phyloP scores from a whole-genome alignment of 2,329 filamentous ascomycete genomes.

The Lomentospora prolificans region DNA sequence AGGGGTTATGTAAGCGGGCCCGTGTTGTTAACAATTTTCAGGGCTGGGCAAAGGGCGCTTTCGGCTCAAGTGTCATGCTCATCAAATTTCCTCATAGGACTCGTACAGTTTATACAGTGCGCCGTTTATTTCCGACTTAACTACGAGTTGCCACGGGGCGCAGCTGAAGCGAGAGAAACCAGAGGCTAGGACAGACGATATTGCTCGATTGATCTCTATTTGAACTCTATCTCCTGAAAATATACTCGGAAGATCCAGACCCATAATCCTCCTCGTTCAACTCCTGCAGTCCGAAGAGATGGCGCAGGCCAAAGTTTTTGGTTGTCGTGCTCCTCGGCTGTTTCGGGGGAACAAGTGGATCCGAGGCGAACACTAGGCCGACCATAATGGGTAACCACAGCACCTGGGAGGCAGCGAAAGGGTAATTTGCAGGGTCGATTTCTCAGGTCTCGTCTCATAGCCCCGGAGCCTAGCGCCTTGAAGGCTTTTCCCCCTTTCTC shows the following conservation, averaged over 20 bases:
- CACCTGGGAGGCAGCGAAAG: background rate
- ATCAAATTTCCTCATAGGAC: background rate
- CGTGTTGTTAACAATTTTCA: conserved; percentile 4
- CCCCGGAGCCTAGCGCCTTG: no score
- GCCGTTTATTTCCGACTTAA: background rate
- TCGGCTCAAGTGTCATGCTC: background rate
- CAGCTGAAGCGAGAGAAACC: background rate
- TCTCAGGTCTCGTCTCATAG: no score
- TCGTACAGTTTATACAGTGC: background rate
- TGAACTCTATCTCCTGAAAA: background rate
- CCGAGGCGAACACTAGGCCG: background rate
- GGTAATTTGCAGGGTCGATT: no score
- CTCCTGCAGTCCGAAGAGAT: no score
- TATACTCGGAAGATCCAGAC: no score
- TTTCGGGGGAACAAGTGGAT: background rate
- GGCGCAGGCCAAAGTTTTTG: no score
- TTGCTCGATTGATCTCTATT: background rate
- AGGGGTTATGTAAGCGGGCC: conserved; percentile 6
- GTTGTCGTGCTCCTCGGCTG: conserved; percentile 2
- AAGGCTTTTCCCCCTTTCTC: no score
- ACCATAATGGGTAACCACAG: background rate
- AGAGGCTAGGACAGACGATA: background rate
- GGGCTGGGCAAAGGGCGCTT: background rate
- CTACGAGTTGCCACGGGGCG: background rate
- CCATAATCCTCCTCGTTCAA: no score